Percentiles rank a stretch among this genome's conserved stretches.
phyloP scores from a whole-genome alignment of 306 rosid species.

The Acacia confusa region DNA sequence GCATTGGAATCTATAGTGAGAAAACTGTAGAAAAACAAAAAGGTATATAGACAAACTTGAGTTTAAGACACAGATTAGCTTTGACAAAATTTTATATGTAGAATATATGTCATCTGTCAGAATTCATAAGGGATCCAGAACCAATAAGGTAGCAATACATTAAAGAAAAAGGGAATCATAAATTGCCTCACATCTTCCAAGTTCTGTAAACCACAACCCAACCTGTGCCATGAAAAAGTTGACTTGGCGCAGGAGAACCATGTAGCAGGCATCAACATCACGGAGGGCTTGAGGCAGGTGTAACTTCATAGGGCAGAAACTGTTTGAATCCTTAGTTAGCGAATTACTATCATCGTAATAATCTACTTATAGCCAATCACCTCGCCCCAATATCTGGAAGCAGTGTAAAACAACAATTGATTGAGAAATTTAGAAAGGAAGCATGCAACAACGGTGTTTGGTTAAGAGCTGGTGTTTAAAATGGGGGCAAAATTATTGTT shows the following conservation, averaged over 20 bases:
- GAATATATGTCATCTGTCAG: conserved; percentile 51
- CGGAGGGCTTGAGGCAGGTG: conserved; percentile 54
- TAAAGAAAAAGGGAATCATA: conserved; percentile 45
- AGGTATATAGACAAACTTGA: conserved; percentile 26
- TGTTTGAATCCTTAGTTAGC: conserved; percentile 65
- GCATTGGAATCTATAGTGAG: conserved; percentile 13
- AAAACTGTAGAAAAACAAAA: conserved; percentile 17
- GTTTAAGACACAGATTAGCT: conserved; percentile 14
- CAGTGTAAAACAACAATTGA: conserved; percentile 40
- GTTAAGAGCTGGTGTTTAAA: neutral
- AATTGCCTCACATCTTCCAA: conserved; percentile 43
- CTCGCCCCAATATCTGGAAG: conserved; percentile 76
- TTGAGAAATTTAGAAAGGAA: conserved; percentile 17
- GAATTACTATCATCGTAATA: conserved; percentile 50
- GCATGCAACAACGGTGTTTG: neutral
- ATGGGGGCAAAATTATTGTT: neutral
- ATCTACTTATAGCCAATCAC: conserved; percentile 63
- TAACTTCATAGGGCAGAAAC: conserved; percentile 61
- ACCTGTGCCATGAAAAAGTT: conserved; percentile 39
- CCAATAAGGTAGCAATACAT: conserved; percentile 41
- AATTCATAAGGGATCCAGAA: conserved; percentile 38
- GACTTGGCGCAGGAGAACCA: conserved; percentile 30
- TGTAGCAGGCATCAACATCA: conserved; percentile 47
- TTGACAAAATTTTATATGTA: conserved; percentile 34
- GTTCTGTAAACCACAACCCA: conserved; percentile 52